These are phyloP conservation scores for Aureobasidium sp. DNA, from an alignment of 2,329 filamentous ascomycete species.

Conservation along the genomic window DNA sequence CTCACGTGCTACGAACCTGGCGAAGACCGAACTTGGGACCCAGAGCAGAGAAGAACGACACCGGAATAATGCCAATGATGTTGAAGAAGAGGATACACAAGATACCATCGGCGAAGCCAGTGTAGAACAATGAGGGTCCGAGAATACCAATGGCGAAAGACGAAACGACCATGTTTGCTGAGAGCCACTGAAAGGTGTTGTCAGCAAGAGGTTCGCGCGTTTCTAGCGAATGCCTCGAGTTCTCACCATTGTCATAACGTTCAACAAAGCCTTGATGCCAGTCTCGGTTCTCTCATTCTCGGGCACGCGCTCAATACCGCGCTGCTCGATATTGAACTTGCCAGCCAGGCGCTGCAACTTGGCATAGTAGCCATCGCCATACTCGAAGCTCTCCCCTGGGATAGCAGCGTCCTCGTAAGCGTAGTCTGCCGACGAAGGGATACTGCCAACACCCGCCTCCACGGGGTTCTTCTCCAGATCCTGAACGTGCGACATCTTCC, in stretches of 20 bases:
- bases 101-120: constrained; percentile 67
- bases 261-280: constrained; percentile 46
- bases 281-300: constrained; percentile 60
- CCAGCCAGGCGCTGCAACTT: constrained; percentile 57
- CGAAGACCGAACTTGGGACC: constrained; percentile 67
- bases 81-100: constrained; percentile 71
- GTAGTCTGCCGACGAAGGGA: constrained; percentile 19
- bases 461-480: constrained; percentile 24
- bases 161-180: constrained; percentile 70
- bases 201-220: constrained; percentile 16
- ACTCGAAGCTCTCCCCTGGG: constrained; percentile 51
- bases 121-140: constrained; percentile 57
- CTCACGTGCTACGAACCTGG: constrained; percentile 38
- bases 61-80: constrained; percentile 61
- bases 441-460: constrained; percentile 25
- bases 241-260: constrained; percentile 64
- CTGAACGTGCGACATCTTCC: constrained; percentile 13
- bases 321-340: constrained; percentile 61
- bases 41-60: constrained; percentile 71
- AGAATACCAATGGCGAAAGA: constrained; percentile 71
- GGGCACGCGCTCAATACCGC: constrained; percentile 69
- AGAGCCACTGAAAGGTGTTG: constrained; percentile 54
- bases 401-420: constrained; percentile 42
- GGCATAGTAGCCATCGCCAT: constrained; percentile 50
- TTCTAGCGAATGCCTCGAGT: neutral